Evolutionary conservation across 2,329 filamentous ascomycete genomes (phyloP), one percentile per base, ranked within the genome.

Genomic region (Karstenula rhodostoma): DNA sequence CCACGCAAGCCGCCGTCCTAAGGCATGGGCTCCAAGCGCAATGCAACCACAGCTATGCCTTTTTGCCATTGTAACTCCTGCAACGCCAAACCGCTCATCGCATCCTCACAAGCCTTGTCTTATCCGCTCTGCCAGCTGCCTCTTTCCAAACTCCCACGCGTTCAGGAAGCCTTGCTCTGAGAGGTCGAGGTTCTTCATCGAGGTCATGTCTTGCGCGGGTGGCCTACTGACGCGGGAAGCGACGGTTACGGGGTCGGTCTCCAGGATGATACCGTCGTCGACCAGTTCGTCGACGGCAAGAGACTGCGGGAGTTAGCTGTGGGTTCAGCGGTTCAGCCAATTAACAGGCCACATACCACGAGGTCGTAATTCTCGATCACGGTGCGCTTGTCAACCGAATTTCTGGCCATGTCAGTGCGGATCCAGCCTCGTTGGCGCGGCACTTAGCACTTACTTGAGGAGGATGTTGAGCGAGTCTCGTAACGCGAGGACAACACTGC

Each of bases 301-400:
- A 15, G 93, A 91, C 64, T 97, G 90, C 25, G 94, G 84, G 78
- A 95, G 93, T 85, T 95, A 75, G 72, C 96, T 49, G 8, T 23
- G 17, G 3, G 4, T 19, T 13, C 27, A 23, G 22, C 23, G 6
- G 9, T 10, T 10, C 29, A 32, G 29, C 29, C 15, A 29, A 19
- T 1, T 42, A 42, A 12, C 17, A n/a, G 1, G n/a, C 17, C 42
- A 68, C 75, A 35, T 71, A 77, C 75, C 63, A 97, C 92, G 23
- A 98, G 87, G 80, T 98, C 95, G 84, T 98, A 99, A 86, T 98
- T 98, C 82, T 99, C 95, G 74, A 98, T 90, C 68, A 98, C 93
- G 59, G 95, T 98, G 68, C 95, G 90, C 86, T 97, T 97, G 83
- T 99, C 95, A 53, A 96, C 94, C 35, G 93, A 93, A 86, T 96